Evolutionary conservation across 2,329 filamentous ascomycete species (phyloP), one percentile per base, ranked within the genome.

Genomic region (Trichoderma pleuroti): DNA sequence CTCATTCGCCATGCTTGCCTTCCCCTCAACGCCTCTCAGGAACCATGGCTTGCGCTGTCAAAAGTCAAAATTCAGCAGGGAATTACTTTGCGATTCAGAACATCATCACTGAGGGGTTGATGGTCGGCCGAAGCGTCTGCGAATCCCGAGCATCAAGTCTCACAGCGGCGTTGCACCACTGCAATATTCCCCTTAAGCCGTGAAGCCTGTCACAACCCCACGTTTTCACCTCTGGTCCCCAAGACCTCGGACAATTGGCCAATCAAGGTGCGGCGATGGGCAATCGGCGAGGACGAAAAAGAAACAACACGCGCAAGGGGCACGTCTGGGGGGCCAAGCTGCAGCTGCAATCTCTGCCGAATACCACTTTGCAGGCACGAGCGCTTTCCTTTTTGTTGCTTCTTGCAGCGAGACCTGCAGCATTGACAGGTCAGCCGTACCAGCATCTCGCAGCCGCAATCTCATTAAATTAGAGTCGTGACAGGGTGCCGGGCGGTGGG

Each of bases 401-500:
- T 67, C 49, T 46, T 42, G 24, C 64, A 24, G 64, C 64, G 18
- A 59, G 65, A 65, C 62, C 54, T 61, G 65, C 65, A 68, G 56
- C 65, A 34, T 61, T 60, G 65, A 60, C 65, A 68, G 65, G 28
- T 68, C 65, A 68, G 65, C 65, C 65, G 65, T 36, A 60, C 65
- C 54, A 34, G 65, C 54, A 68, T 36, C 65, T n/a, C 26, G 65
- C 65, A 68, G 65, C 54, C 54, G 56, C 65, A 68, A 68, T 68
- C 65, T 68, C 65, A 68, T 60, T 34, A 61, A 68, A 68, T 68
- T 61, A 52, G 54, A 46, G 16, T 46, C 28, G 36, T 46, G 65
- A 42, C 54, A 24, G 65, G 65, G 54, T 68, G 54, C 61, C 56
- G 24, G 21, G 65, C 65, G 65, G 36, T 61, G 26, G 26, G 52